Percentiles rank a stretch among this genome's conserved stretches.
Evolutionary conservation across 2,329 filamentous ascomycete genomes (phyloP).

Genomic region (Achaetomium macrosporum): DNA sequence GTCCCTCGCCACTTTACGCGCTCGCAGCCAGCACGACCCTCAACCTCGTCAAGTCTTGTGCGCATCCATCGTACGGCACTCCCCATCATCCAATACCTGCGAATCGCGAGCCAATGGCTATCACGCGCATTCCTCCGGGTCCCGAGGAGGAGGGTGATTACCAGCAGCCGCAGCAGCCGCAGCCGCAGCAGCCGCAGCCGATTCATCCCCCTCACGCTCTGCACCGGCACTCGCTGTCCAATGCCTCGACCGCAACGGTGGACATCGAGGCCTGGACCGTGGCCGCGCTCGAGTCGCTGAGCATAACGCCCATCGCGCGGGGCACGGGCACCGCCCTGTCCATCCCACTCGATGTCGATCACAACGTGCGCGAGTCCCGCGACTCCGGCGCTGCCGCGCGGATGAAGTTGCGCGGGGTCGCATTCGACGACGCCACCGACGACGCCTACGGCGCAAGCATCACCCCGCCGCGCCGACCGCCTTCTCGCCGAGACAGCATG

Average conservation of each 20-base stretch:
- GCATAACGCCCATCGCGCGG: slow-evolving; percentile 49
- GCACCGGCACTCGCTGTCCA: slow-evolving; percentile 22
- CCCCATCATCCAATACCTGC: not conserved
- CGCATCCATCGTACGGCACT: not conserved
- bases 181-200: slow-evolving; percentile 4
- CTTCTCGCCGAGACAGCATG: slow-evolving; percentile 49
- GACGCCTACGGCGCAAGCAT: slow-evolving; percentile 24
- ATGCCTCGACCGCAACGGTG: slow-evolving; percentile 33
- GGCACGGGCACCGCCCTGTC: slow-evolving; percentile 60
- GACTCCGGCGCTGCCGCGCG: slow-evolving; percentile 20
- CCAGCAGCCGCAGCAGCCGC: not conserved
- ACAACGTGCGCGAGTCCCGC: slow-evolving; percentile 19
- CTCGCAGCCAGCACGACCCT: not conserved
- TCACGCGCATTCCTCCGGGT: slow-evolving; percentile 11
- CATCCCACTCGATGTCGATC: slow-evolving; percentile 66
- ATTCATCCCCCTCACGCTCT: slow-evolving; percentile 5
- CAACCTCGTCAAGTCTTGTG: not conserved
- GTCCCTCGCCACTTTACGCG: slow-evolving; percentile 13
- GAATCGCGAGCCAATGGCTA: slow-evolving; percentile 20
- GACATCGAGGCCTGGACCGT: slow-evolving; percentile 65
- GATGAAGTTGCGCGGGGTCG: slow-evolving; percentile 26
- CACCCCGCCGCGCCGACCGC: slow-evolving; percentile 38
- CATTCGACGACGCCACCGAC: slow-evolving; percentile 11
- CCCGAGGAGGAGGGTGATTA: slow-evolving; percentile 9
- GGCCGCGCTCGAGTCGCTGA: slow-evolving; percentile 50